Percentiles rank a stretch among this genome's conserved stretches.
phyloP scores from a whole-genome alignment of 225 moss, liverwort and hornwort genomes.

The Polytrichum commune region DNA sequence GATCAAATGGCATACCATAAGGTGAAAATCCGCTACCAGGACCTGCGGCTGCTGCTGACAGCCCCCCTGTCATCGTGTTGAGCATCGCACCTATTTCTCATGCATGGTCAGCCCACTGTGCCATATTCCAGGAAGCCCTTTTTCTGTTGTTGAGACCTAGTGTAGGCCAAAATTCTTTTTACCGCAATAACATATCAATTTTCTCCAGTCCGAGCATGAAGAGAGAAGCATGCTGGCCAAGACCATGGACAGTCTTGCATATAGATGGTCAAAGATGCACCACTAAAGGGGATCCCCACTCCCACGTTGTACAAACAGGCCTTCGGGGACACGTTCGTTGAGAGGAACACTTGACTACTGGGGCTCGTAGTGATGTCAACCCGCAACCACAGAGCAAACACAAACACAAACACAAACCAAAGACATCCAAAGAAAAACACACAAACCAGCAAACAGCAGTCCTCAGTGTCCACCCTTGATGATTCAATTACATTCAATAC shows the following conservation, averaged over 20 bases:
- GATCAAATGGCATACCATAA: slow-evolving; percentile 48
- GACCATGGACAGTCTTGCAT: slow-evolving; percentile 46
- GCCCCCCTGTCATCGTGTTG: slow-evolving; percentile 81
- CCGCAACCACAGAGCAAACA: slow-evolving; percentile 76
- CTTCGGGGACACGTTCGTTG: slow-evolving; percentile 79
- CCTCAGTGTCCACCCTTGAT: slow-evolving; percentile 57
- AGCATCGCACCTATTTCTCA: slow-evolving; percentile 89
- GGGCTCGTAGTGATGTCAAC: slow-evolving; percentile 60
- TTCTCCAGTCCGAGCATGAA: slow-evolving; percentile 61
- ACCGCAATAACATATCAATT: slow-evolving; percentile 56
- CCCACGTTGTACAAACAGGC: slow-evolving; percentile 66
- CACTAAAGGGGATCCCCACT: slow-evolving; percentile 48
- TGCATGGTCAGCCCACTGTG: slow-evolving; percentile 72
- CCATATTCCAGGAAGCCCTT: slow-evolving; percentile 67
- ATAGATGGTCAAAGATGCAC: slow-evolving; percentile 65
- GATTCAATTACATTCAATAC: slow-evolving; percentile 22
- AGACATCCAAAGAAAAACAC: slow-evolving; percentile 66
- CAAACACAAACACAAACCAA: slow-evolving; percentile 78
- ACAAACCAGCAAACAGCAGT: slow-evolving; percentile 65
- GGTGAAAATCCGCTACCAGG: slow-evolving; percentile 72
- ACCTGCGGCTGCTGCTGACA: slow-evolving; percentile 73
- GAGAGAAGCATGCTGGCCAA: slow-evolving; percentile 46
- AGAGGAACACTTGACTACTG: slow-evolving; percentile 62
- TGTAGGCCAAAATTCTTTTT: slow-evolving; percentile 36
- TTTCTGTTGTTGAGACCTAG: slow-evolving; percentile 52